These are phyloP conservation scores for Trichoderma gamsii DNA, from an alignment of 495 filamentous ascomycete genomes.

Conservation along the genomic window DNA sequence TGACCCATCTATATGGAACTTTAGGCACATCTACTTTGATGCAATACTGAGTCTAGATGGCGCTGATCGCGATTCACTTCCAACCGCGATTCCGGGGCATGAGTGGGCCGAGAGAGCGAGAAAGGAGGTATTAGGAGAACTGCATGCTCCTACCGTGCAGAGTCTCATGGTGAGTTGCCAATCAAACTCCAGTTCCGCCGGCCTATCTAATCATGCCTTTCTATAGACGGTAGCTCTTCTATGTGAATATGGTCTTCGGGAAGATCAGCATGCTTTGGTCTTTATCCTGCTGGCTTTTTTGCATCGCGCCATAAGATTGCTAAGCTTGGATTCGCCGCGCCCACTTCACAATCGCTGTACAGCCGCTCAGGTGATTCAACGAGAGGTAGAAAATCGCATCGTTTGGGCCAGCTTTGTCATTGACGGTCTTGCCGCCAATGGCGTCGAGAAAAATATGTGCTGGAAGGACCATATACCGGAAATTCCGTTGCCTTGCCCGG, in stretches of 20 bases:
- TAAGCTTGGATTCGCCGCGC: neutral
- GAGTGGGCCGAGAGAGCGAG: conserved; percentile 4
- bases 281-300: conserved; percentile 9
- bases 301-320: conserved; percentile 7
- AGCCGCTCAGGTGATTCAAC: neutral
- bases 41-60: neutral
- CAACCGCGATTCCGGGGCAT: neutral
- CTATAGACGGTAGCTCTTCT: neutral
- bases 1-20: neutral
- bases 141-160: conserved; percentile 5
- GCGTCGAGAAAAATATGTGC: conserved; percentile 13
- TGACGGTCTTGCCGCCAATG: conserved; percentile 8
- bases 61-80: neutral
- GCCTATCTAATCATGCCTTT: neutral
- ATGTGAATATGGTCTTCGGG: conserved; percentile 10
- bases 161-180: conserved; percentile 1
- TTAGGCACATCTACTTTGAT: conserved; percentile 3
- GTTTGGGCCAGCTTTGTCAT: conserved; percentile 15
- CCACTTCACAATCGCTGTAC: neutral
- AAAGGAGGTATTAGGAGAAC: neutral
- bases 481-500: neutral
- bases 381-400: conserved; percentile 8
- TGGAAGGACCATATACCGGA: conserved; percentile 2
- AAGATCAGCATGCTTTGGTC: conserved; percentile 6
- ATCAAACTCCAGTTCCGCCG: neutral